phyloP scores from a whole-genome alignment of 306 rosid species.

The Cicer pinnatifidum region DNA sequence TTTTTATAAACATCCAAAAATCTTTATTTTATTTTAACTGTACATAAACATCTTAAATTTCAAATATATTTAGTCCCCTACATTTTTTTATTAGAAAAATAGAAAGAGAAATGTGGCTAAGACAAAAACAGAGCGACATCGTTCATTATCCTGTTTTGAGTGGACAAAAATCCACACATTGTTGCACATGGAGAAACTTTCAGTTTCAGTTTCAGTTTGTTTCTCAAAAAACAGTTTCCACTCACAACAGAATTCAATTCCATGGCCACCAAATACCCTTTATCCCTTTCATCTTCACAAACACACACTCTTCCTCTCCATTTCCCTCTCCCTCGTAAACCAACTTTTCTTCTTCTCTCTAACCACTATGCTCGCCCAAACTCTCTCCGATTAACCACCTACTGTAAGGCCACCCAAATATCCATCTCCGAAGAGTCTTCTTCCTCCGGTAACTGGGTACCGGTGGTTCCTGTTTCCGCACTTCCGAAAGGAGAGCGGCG shows the following conservation, averaged over 20 bases:
- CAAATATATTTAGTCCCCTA: no score
- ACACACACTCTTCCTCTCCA: conserved; percentile 31
- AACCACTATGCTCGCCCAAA: conserved; percentile 23
- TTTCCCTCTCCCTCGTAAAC: conserved; percentile 37
- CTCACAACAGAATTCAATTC: not conserved
- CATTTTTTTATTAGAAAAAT: no score
- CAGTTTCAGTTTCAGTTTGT: not conserved
- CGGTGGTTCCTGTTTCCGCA: conserved; percentile 89
- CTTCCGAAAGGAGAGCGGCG: conserved; percentile 91
- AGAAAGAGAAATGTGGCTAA: conserved; percentile 1
- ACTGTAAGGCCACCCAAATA: conserved; percentile 72
- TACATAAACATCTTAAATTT: no score
- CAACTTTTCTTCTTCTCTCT: conserved; percentile 30
- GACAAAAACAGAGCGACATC: not conserved
- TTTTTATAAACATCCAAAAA: no score
- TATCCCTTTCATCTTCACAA: conserved; percentile 24
- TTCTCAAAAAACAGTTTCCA: conserved; percentile 8
- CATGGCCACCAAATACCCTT: conserved; percentile 22
- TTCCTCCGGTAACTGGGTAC: conserved; percentile 79
- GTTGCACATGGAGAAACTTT: not conserved
- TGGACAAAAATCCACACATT: not conserved
- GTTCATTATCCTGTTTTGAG: not conserved
- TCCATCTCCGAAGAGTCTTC: conserved; percentile 66
- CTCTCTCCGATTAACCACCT: conserved; percentile 27
- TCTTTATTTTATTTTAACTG: no score